Evolutionary conservation across 2,329 filamentous ascomycete genomes (phyloP).

Genomic region (Massarina eburnea): DNA sequence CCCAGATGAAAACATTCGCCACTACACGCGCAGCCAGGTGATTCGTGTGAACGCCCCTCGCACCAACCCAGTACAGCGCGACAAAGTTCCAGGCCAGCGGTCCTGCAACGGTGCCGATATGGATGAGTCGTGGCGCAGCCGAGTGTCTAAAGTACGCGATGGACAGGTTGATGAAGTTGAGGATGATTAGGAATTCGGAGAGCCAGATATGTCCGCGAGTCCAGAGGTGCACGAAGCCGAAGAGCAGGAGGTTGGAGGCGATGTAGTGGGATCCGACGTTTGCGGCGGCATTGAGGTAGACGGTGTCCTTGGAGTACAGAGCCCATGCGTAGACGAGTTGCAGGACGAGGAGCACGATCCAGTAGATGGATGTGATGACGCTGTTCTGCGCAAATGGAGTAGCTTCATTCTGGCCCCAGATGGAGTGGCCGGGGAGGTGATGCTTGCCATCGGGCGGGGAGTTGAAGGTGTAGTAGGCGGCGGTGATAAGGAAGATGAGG

Average conservation of each 20-base stretch:
- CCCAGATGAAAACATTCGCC: slow-evolving; percentile 88
- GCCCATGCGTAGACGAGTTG: slow-evolving; percentile 76
- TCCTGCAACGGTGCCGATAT: slow-evolving; percentile 72
- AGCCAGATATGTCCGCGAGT: slow-evolving; percentile 73
- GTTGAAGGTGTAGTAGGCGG: slow-evolving; percentile 73
- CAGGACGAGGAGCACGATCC: slow-evolving; percentile 73
- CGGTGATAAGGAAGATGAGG: slow-evolving; percentile 70
- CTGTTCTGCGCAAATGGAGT: slow-evolving; percentile 78
- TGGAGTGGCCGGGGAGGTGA: slow-evolving; percentile 55
- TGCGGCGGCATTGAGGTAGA: slow-evolving; percentile 68
- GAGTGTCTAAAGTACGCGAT: slow-evolving; percentile 80
- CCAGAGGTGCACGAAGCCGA: slow-evolving; percentile 82
- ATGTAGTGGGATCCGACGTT: slow-evolving; percentile 85
- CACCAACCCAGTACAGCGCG: slow-evolving; percentile 86
- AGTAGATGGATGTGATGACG: slow-evolving; percentile 69
- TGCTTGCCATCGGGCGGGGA: slow-evolving; percentile 59
- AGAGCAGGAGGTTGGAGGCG: slow-evolving; percentile 79
- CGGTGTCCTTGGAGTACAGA: slow-evolving; percentile 69
- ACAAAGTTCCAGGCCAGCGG: slow-evolving; percentile 86
- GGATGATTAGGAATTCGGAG: slow-evolving; percentile 72
- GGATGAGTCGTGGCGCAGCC: slow-evolving; percentile 71
- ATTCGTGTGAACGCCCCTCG: slow-evolving; percentile 70
- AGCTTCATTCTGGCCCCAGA: slow-evolving; percentile 73
- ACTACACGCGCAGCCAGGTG: slow-evolving; percentile 72
- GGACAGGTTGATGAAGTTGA: slow-evolving; percentile 81